These are phyloP conservation scores for Gamarada debralockiae DNA, from an alignment of 495 filamentous ascomycete species.

Conservation along the genomic window DNA sequence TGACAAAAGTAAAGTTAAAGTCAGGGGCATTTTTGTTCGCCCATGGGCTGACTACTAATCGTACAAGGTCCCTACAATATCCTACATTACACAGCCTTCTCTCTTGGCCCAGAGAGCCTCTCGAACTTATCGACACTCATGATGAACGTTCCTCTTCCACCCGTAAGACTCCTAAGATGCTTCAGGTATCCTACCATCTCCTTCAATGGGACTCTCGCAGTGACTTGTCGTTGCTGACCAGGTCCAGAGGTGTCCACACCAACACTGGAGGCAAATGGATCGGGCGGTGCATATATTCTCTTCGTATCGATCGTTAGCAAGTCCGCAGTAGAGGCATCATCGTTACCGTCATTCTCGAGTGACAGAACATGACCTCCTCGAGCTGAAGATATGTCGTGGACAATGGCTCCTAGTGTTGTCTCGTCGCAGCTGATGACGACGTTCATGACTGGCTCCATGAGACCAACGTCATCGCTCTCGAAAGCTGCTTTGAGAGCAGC, in stretches of 20 bases:
- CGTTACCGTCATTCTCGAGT: conserved; percentile 58
- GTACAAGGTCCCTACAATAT: too few relatives aligned
- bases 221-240: conserved; percentile 49
- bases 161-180: conserved; percentile 82
- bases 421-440: conserved; percentile 83
- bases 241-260: conserved; percentile 9
- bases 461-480: conserved; percentile 41
- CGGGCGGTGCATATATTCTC: conserved; percentile 78
- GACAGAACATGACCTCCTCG: conserved; percentile 84
- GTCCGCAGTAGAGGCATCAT: conserved; percentile 21
- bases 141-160: conserved; percentile 85
- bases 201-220: conserved; percentile 82
- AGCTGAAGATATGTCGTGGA: conserved; percentile 79
- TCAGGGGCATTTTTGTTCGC: too few relatives aligned
- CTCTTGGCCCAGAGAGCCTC: conserved; percentile 61
- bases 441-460: conserved; percentile 93
- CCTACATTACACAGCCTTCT: conserved; percentile 25
- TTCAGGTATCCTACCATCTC: conserved; percentile 97
- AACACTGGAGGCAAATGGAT: conserved; percentile 64
- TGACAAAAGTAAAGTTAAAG: too few relatives aligned
- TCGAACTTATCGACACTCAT: conserved; percentile 92
- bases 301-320: conserved; percentile 52
- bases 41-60: too few relatives aligned
- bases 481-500: conserved; percentile 57
- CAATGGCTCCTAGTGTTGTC: conserved; percentile 73